Percentiles rank a stretch among this genome's conserved stretches.
Conservation (phyloP, 345 rosid genomes). For the Lepidium sativum region DNA sequence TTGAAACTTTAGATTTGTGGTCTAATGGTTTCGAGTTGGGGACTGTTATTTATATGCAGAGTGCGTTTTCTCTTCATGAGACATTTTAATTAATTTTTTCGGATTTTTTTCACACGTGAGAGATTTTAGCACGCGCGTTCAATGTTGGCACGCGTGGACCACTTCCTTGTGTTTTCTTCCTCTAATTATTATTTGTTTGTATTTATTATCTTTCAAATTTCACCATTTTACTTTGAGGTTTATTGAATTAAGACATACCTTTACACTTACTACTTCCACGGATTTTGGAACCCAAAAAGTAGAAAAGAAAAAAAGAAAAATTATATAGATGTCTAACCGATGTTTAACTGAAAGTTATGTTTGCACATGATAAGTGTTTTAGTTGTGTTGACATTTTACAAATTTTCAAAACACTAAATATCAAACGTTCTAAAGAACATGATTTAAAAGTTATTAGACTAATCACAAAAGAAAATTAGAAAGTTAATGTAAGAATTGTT, state of each 20-base stretch:
- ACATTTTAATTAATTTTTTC: background rate
- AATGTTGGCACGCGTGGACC: constrained; percentile 58
- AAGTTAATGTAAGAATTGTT: too few relatives aligned
- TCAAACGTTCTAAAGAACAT: too few relatives aligned
- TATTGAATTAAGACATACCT: too few relatives aligned
- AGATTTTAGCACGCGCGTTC: constrained; percentile 41
- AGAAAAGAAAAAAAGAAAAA: too few relatives aligned
- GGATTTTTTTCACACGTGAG: constrained; percentile 45
- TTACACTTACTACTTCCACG: background rate
- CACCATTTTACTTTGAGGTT: background rate
- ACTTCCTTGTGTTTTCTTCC: constrained; percentile 25
- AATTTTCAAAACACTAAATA: too few relatives aligned
- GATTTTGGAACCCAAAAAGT: background rate
- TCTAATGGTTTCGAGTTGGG: constrained; percentile 8
- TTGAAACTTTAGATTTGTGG: background rate
- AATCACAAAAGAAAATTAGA: too few relatives aligned
- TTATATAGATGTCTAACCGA: too few relatives aligned
- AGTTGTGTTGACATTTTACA: too few relatives aligned
- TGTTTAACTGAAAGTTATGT: too few relatives aligned
- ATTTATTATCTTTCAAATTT: background rate
- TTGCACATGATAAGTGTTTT: too few relatives aligned
- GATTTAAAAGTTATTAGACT: too few relatives aligned
- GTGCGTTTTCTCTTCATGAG: constrained; percentile 24
- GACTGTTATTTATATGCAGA: constrained; percentile 10
- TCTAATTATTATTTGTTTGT: background rate